Evolutionary conservation across 805 yeast species (phyloP).

Genomic region (Vanderwaltozyma polyspora): DNA sequence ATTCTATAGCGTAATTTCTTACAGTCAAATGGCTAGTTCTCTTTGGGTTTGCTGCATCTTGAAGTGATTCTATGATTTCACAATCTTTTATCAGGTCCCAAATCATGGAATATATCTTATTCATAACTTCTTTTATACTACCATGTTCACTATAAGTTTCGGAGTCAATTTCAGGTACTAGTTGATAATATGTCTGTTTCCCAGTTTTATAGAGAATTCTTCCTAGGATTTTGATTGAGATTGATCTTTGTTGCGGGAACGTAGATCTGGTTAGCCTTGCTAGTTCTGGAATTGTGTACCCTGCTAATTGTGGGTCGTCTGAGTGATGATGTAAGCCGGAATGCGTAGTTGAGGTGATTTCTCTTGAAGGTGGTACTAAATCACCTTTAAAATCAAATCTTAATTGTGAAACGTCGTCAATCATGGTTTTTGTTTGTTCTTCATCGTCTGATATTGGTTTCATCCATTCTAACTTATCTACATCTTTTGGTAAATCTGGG

Average conservation of each 20-base stretch:
- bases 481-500: slow-evolving; percentile 81
- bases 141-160: slow-evolving; percentile 30
- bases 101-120: slow-evolving; percentile 34
- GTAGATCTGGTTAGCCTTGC: slow-evolving; percentile 70
- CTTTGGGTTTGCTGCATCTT: slow-evolving; percentile 57
- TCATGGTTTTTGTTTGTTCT: slow-evolving; percentile 17
- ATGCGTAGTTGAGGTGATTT: slow-evolving; percentile 38
- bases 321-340: slow-evolving; percentile 88
- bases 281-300: slow-evolving; percentile 78
- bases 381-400: slow-evolving; percentile 85
- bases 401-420: slow-evolving; percentile 49
- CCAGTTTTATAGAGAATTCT: slow-evolving; percentile 76
- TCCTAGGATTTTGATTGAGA: slow-evolving; percentile 81
- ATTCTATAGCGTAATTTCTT: slow-evolving; percentile 75
- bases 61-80: slow-evolving; percentile 51
- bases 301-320: slow-evolving; percentile 79
- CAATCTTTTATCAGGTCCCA: slow-evolving; percentile 63
- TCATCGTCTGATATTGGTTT: slow-evolving; percentile 45
- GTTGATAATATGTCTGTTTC: slow-evolving; percentile 41
- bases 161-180: slow-evolving; percentile 36
- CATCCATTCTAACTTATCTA: slow-evolving; percentile 87
- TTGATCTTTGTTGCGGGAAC: slow-evolving; percentile 73
- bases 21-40: slow-evolving; percentile 59
- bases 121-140: slow-evolving; percentile 27
- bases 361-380: slow-evolving; percentile 48